phyloP scores from a whole-genome alignment of 169 alveolate species.

The Cryptosporidium canis region DNA sequence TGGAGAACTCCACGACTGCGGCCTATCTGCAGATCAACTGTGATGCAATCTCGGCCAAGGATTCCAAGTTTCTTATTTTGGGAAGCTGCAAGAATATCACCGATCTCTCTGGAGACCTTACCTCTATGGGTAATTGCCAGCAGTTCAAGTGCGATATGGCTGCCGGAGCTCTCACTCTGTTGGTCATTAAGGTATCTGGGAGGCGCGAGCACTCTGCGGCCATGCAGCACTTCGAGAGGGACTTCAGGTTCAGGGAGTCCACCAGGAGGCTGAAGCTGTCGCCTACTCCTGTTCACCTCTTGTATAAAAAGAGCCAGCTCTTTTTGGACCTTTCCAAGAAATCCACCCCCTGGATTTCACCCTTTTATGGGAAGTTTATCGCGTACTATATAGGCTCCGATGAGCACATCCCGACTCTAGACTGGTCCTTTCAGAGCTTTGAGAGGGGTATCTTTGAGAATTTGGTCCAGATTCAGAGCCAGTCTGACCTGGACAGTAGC shows the following conservation, averaged over 20 bases:
- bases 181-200: neutral
- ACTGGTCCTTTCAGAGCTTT: neutral
- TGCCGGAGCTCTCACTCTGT: neutral
- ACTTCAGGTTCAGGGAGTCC: slow-evolving; percentile 51
- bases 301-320: neutral
- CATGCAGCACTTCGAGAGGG: neutral
- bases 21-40: slow-evolving; percentile 26
- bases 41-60: neutral
- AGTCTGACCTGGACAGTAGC: neutral
- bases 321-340: neutral
- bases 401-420: slow-evolving; percentile 33
- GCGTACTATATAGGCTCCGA: slow-evolving; percentile 13
- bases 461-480: neutral
- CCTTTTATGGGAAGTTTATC: slow-evolving; percentile 11
- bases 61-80: neutral
- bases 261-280: slow-evolving; percentile 4
- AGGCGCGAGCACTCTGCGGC: neutral
- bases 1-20: neutral
- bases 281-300: slow-evolving; percentile 18
- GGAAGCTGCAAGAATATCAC: neutral
- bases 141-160: neutral
- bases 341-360: slow-evolving; percentile 17
- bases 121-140: neutral
- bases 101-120: neutral
- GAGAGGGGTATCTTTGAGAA: neutral